Base-by-base conservation (phyloP, 1,139 yeast species). In the Insectozyma bohioensis region DNA sequence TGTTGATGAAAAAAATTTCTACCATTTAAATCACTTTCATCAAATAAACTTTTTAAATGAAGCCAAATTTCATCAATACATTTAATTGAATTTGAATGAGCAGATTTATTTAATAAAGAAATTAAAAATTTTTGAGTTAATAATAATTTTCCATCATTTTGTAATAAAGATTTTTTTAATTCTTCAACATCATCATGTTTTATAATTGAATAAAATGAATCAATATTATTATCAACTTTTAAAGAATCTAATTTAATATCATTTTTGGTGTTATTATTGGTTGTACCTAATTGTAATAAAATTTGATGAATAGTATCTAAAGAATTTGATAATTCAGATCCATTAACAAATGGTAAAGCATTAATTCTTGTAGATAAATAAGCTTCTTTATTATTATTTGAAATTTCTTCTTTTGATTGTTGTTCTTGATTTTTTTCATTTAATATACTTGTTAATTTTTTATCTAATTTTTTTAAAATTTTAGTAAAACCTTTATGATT, bases 401-500 rank as follows among this genome's bases (percentile, higher is more conserved):
- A 85, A 36, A 64, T 48, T 18, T 41, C 45, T 25, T 20, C 22
- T 12, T 29, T 14, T 19, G 23, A 20, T 42, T 29, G 10, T 12
- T 18, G 18, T 10, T 22, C 15, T 12, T 12, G 11, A 12, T 25
- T 9, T 5, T 28, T 30, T 17, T 30, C 31, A 12, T 49, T 44
- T 9, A 52, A 40, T 31, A 64, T 52, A 15, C 50, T 49, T 4
- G 49, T 43, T 36, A 83, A 69, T 54, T 87, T 87, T 63, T 92
- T 92, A 56, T 92, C 97, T 47, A 88, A 71, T 51, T 88, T 88
- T 63, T 92, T 92, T 53, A 92, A 67, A 45, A 92, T 92, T 63
- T 92, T 92, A 37, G 80, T 74, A 50, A 88, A 85, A 0, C 96
- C 98, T 41, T 92, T 80, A 54, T 85, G 87, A 63, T 92, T 92